Percentiles rank a stretch among this genome's conserved stretches.
Evolutionary conservation across 2,329 filamentous ascomycete species (phyloP).

Genomic region (Fusarium poae): DNA sequence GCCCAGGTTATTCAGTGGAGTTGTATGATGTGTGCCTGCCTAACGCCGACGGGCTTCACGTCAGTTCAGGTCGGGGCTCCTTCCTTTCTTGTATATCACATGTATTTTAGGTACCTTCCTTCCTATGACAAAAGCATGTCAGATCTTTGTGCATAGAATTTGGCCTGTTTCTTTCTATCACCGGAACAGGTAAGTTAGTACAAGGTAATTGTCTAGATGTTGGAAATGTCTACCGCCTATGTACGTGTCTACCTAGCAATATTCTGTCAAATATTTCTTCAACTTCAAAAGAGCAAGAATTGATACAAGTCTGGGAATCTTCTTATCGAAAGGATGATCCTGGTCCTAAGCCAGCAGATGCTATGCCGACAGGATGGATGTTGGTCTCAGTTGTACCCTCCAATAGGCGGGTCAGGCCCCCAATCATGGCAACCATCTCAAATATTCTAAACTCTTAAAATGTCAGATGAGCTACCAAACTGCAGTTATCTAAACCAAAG

Average conservation of each 20-base stretch:
- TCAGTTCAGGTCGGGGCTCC: neutral
- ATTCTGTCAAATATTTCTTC: neutral
- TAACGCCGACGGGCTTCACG: neutral
- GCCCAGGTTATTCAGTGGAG: neutral
- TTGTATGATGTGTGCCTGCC: slow-evolving; percentile 1
- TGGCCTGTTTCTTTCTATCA: neutral
- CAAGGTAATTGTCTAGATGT: too few species aligned
- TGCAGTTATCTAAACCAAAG: neutral
- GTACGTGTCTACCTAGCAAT: too few species aligned
- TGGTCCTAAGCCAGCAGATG: neutral
- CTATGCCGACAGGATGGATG: neutral
- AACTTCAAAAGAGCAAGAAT: neutral
- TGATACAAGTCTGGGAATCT: too few species aligned
- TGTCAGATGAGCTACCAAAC: neutral
- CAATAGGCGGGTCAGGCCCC: neutral
- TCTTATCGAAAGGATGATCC: neutral
- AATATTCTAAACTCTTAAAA: neutral
- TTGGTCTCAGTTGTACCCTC: slow-evolving; percentile 3
- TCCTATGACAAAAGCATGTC: neutral
- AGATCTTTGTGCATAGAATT: neutral
- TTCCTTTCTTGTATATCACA: neutral
- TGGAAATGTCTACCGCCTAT: too few species aligned
- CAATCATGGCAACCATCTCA: neutral
- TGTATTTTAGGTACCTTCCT: neutral
- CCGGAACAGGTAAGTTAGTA: too few species aligned